A percentile compares a stretch with the other conserved stretches of the same genome.
These are phyloP conservation scores for Neospora caninum DNA, from an alignment of 169 alveolate species.

Conservation along the genomic window DNA sequence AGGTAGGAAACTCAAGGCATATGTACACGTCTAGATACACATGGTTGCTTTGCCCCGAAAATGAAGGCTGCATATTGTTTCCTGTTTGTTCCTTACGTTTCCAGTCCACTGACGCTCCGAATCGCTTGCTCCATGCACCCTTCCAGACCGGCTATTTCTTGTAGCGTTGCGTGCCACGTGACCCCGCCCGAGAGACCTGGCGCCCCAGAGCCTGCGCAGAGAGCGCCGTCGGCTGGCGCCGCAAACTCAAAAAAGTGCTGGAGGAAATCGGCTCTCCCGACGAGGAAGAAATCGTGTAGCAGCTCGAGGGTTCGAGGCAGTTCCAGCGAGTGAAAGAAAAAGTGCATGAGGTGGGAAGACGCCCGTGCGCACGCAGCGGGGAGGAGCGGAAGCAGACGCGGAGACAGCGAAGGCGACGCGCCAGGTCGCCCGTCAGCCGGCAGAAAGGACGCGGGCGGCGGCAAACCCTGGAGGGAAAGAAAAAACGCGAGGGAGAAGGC, in stretches of 20 bases:
- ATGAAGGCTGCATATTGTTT: neutral
- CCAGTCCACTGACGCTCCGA: neutral
- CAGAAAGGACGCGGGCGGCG: neutral
- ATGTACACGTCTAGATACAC: neutral
- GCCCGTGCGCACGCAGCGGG: constrained; percentile 10
- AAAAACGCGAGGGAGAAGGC: no score
- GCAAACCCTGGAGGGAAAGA: neutral
- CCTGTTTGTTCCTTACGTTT: neutral
- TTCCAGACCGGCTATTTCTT: neutral
- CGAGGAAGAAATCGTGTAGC: neutral
- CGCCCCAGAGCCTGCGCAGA: neutral
- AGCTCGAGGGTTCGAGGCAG: constrained; percentile 6
- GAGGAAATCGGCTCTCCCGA: neutral
- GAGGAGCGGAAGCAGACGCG: neutral
- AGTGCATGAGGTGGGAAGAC: neutral
- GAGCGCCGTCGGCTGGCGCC: neutral
- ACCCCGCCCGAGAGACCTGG: neutral
- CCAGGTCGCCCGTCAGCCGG: neutral
- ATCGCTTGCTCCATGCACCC: constrained; percentile 3
- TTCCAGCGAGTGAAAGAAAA: neutral
- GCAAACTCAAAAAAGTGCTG: neutral
- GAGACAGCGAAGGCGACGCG: neutral
- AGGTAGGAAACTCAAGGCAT: neutral
- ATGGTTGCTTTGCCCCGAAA: no score
- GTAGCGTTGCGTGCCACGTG: neutral